Evolutionary conservation across 768 basidiomycete species (phyloP), one percentile per base, ranked within the genome.

Genomic region (Lactarius psammicola): DNA sequence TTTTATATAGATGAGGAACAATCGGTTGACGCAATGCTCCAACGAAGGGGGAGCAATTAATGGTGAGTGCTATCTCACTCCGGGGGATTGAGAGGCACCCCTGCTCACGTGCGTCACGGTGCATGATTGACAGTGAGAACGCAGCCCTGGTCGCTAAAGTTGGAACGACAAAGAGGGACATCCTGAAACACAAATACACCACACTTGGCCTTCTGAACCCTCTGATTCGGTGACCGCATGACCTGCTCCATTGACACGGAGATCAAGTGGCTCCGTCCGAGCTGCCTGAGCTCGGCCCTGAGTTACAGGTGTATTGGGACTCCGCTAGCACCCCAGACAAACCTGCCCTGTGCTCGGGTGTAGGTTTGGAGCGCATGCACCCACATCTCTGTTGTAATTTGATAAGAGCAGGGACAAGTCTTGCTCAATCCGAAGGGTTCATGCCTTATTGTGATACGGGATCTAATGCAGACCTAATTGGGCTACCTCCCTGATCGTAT

Each of bases 151-250:
- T 69, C 33, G 68, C 57, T 30, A 73, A 79, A 51, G 82, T 76
- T 74, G 60, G 71, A 8, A 68, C 70, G 26, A 72, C 72, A 0
- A 85, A 84, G 0, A 77, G 71, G 34, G 84, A 85, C 2, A 70
- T 82, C 46, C 76, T 88, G 70, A 78, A 85, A 0, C 78, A 82
- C 67, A 88, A 84, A 87, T 87, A 36, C 3, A 78, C 85, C 68
- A 72, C 9, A 28, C 20, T 17, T 18, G 17, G 3, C 11, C n/a
- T 10, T n/a, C 31, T 3, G 60, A 1, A 13, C 15, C 15, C 30
- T 46, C 9, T 56, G 5, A 11, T 30, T 17, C 44, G 13, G 42
- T 62, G 20, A 59, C 20, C 2, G 3, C 5, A 1, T 23, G 4
- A 31, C 36, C 53, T 74, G 75, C 44, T 65, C 61, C 17, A 23